Evolutionary conservation across 1,284 basidiomycete genomes (phyloP).

Genomic region (Inonotus hispidus): DNA sequence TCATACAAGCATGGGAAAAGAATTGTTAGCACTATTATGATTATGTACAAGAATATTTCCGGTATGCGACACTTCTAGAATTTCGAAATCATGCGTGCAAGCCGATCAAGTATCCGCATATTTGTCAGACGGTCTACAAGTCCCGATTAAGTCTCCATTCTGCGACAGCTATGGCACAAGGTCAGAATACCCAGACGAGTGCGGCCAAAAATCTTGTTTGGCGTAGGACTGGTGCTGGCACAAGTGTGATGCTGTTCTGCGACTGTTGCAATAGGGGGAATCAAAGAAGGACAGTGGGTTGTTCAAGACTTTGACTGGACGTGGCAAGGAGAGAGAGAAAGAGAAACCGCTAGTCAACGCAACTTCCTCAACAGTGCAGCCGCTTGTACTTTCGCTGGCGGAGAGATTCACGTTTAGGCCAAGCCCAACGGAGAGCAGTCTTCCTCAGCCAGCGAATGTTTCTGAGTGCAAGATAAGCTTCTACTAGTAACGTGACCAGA

Average conservation of each 20-base stretch:
- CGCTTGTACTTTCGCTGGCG: no score
- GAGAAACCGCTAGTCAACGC: slow-evolving; percentile 17
- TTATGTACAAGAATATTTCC: no score
- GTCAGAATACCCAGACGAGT: slow-evolving; percentile 1
- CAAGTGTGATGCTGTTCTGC: slow-evolving; percentile 10
- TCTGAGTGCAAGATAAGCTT: no score
- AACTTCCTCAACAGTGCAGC: slow-evolving; percentile 4
- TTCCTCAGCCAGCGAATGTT: no score
- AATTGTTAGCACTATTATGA: no score
- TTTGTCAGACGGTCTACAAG: slow-evolving; percentile 94
- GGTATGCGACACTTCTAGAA: no score
- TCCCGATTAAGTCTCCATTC: slow-evolving; percentile 70
- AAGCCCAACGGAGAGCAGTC: no score
- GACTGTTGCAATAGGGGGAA: neutral
- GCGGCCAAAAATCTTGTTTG: slow-evolving; percentile 11
- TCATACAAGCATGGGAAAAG: no score
- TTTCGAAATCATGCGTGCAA: no score
- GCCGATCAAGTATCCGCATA: slow-evolving; percentile 99
- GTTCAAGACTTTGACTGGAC: slow-evolving; percentile 34
- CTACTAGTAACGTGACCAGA: no score
- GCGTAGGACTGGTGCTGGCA: slow-evolving; percentile 6
- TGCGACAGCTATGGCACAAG: slow-evolving; percentile 39
- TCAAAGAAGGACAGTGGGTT: slow-evolving; percentile 25
- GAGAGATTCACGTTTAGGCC: no score
- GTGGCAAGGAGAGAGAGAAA: slow-evolving; percentile 37